Evolutionary conservation across 805 yeast genomes (phyloP).

Genomic region (Ogataea parapolymorpha): DNA sequence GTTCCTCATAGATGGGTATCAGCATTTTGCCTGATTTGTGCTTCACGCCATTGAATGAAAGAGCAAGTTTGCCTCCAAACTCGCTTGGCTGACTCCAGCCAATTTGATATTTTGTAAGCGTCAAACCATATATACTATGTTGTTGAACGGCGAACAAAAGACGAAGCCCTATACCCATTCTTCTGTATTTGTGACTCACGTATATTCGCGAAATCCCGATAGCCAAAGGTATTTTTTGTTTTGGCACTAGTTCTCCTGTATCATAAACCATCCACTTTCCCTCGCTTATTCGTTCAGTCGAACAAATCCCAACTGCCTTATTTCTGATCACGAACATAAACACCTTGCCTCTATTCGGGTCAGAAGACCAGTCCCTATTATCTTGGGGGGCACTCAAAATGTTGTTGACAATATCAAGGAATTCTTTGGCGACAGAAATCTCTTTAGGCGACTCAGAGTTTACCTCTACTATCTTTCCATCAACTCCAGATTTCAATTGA

Average conservation of each 20-base stretch:
- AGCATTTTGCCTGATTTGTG: conserved; percentile 52
- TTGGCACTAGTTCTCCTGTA: conserved; percentile 48
- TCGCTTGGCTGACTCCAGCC: conserved; percentile 76
- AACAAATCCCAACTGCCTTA: conserved; percentile 52
- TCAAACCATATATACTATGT: conserved; percentile 48
- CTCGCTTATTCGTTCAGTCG: conserved; percentile 44
- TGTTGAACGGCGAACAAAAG: conserved; percentile 43
- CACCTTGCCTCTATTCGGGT: conserved; percentile 38
- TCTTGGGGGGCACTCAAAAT: conserved; percentile 56
- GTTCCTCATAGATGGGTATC: conserved; percentile 46
- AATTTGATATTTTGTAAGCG: conserved; percentile 40
- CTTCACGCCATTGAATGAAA: conserved; percentile 48
- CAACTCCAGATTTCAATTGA: conserved; percentile 5
- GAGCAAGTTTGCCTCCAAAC: conserved; percentile 59
- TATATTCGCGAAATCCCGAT: conserved; percentile 51
- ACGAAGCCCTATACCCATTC: conserved; percentile 46
- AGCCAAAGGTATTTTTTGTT: conserved; percentile 35
- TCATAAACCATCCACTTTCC: conserved; percentile 61
- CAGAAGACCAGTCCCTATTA: conserved; percentile 20
- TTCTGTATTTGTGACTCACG: conserved; percentile 43
- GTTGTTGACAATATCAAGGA: conserved; percentile 53
- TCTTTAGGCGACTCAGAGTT: conserved; percentile 32
- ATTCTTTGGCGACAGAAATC: conserved; percentile 34
- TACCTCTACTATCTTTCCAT: conserved; percentile 33
- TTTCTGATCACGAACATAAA: conserved; percentile 45